phyloP scores from a whole-genome alignment of 768 basidiomycete genomes.

The Scleroderma bovista region DNA sequence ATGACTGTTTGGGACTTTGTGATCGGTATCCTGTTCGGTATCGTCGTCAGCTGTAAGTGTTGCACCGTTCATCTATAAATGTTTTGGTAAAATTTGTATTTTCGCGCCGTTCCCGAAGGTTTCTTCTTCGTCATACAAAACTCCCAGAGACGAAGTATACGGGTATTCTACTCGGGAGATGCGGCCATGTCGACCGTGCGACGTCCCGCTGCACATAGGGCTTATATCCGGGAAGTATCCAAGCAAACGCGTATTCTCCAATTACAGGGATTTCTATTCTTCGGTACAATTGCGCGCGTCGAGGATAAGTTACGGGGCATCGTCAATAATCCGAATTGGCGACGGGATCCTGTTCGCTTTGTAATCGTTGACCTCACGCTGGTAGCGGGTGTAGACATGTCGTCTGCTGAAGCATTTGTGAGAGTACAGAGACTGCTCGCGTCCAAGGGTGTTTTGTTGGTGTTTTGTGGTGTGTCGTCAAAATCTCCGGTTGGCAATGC shows the following conservation, averaged over 20 bases:
- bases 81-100: not conserved
- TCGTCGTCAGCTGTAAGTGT: slow-evolving; percentile 78
- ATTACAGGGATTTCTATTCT: slow-evolving; percentile 90
- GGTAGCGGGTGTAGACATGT: slow-evolving; percentile 90
- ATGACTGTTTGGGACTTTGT: slow-evolving; percentile 98
- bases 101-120: slow-evolving; percentile 35
- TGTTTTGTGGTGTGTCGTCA: slow-evolving; percentile 76
- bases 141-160: slow-evolving; percentile 79
- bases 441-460: slow-evolving; percentile 72
- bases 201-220: slow-evolving; percentile 79
- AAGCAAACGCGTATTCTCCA: slow-evolving; percentile 86
- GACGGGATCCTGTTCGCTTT: slow-evolving; percentile 76
- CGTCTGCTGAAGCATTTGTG: slow-evolving; percentile 91
- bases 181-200: slow-evolving; percentile 88
- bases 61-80: too few relatives aligned
- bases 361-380: slow-evolving; percentile 79
- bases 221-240: slow-evolving; percentile 88
- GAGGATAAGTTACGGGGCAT: slow-evolving; percentile 80
- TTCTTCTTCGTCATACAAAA: slow-evolving; percentile 98
- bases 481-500: slow-evolving; percentile 68
- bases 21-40: slow-evolving; percentile 86
- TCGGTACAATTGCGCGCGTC: slow-evolving; percentile 87
- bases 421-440: slow-evolving; percentile 79
- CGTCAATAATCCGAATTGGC: slow-evolving; percentile 67
- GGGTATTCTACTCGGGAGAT: slow-evolving; percentile 77